A percentile compares a stretch with the other conserved stretches of the same genome.
These are phyloP conservation scores for Purpureocillium lavendulum DNA, from an alignment of 2,329 filamentous ascomycete species.

Conservation along the genomic window DNA sequence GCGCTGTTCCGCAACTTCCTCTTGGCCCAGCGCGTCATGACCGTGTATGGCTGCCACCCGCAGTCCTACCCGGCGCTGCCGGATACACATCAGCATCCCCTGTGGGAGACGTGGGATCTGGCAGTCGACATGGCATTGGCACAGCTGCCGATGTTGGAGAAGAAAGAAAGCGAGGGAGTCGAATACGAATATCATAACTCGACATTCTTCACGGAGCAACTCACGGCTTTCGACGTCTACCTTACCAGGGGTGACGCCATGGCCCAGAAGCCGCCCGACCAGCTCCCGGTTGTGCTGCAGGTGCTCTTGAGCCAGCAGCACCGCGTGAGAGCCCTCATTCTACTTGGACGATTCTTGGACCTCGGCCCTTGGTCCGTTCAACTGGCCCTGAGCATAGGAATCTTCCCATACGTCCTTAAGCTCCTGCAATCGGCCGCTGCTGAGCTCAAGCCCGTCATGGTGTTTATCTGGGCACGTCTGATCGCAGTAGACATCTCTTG, in stretches of 20 bases:
- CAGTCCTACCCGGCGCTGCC: slow-evolving; percentile 88
- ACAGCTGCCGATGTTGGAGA: slow-evolving; percentile 80
- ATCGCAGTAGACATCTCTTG: slow-evolving; percentile 92
- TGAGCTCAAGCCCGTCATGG: slow-evolving; percentile 96
- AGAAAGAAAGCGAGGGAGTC: slow-evolving; percentile 60
- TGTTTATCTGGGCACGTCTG: slow-evolving; percentile 97
- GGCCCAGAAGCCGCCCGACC: slow-evolving; percentile 81
- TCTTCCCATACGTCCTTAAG: slow-evolving; percentile 98
- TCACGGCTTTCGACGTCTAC: slow-evolving; percentile 96
- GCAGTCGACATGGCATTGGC: slow-evolving; percentile 91
- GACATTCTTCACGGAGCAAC: slow-evolving; percentile 91
- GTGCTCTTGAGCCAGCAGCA: slow-evolving; percentile 95
- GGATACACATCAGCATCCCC: slow-evolving; percentile 85
- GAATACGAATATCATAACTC: slow-evolving; percentile 94
- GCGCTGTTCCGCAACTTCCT: slow-evolving; percentile 95
- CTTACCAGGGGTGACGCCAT: slow-evolving; percentile 72
- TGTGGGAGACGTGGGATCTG: slow-evolving; percentile 97
- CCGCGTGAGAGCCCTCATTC: slow-evolving; percentile 78
- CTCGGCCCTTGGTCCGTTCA: slow-evolving; percentile 98
- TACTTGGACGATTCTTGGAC: slow-evolving; percentile 89
- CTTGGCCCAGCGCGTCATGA: slow-evolving; percentile 90
- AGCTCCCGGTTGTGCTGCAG: slow-evolving; percentile 91
- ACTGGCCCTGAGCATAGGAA: slow-evolving; percentile 91
- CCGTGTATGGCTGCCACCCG: slow-evolving; percentile 89
- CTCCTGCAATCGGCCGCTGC: slow-evolving; percentile 88